Evolutionary conservation across 139 green algal genomes (phyloP), one percentile per base, ranked within the genome.

Genomic region (Chlorella vulgaris): DNA sequence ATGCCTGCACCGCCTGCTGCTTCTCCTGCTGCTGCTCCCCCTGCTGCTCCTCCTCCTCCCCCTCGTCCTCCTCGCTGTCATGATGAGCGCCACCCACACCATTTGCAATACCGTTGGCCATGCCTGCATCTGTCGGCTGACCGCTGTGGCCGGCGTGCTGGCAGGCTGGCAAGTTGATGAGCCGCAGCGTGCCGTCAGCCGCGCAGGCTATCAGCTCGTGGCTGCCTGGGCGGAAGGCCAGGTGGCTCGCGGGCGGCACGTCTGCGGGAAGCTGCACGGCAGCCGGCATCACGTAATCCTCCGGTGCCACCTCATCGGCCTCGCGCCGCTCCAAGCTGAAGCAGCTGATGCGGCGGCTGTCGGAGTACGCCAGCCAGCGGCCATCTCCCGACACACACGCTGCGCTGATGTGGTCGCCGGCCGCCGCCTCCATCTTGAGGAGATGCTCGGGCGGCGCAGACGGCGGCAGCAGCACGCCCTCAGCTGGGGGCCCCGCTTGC

Each of bases 361-460:
- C 87, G 39, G 88, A 93, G 28, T 86, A 88, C 22, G 90, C 94
- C 2, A 97, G 40, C 31, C 81, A 79, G 22, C 26, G 28, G 10
- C 92, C 93, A 66, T 95, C 91, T 4, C 87, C 84, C 0, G 94
- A 94, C 4, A 97, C 53, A 4, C 92, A 91, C 4, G 88, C 89
- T 47, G 86, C 80, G 0, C 60, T 39, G 26, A 92, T 79, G 29
- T 90, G 87, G 19, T 63, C 50, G 1, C 69, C 74, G 10, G 86
- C 86, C 51, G 68, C 78, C 29, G 82, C 71, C n/a, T 33, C 69
- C 15, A 94, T 88, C 7, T 73, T 65, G 8, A 88, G 86, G 7
- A 96, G 70, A 42, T 92, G 86, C 31, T 67, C 43, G 0, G 91
- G 93, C 40, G 76, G 81, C 1, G 77, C n/a, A 0, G 39, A 40